These are phyloP conservation scores for Cercis canadensis DNA, from an alignment of 306 rosid species.

Conservation along the genomic window DNA sequence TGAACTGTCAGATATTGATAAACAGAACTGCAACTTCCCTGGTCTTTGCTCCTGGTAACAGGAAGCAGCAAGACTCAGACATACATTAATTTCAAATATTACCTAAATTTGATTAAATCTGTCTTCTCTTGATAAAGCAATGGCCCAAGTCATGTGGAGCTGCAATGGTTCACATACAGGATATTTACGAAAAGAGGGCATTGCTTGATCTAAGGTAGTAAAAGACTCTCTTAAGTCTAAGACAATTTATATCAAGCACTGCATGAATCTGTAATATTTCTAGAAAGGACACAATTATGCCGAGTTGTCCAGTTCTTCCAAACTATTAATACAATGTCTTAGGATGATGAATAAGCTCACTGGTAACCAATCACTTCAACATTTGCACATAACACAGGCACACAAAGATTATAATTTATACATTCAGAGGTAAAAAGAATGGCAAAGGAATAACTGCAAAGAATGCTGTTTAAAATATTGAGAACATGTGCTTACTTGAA, in stretches of 20 bases:
- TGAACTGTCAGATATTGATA: background rate
- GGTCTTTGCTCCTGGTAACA: background rate
- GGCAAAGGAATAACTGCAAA: background rate
- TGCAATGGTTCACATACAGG: background rate
- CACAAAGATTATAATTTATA: slow-evolving; percentile 1
- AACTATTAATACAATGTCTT: slow-evolving; percentile 8
- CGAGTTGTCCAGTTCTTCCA: too few species aligned
- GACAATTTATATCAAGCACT: background rate
- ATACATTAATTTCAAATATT: slow-evolving; percentile 25
- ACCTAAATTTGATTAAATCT: background rate
- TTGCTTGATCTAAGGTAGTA: slow-evolving; percentile 1
- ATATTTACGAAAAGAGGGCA: background rate
- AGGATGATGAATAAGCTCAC: slow-evolving; percentile 9
- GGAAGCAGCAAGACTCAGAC: background rate
- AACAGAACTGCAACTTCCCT: slow-evolving; percentile 7
- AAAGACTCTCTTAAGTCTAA: background rate
- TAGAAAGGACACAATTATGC: background rate
- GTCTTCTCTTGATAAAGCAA: slow-evolving; percentile 4
- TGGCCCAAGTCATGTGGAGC: slow-evolving; percentile 5
- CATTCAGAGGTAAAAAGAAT: slow-evolving; percentile 2
- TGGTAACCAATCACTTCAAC: slow-evolving; percentile 10
- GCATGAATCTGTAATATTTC: slow-evolving; percentile 3
- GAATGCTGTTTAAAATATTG: background rate
- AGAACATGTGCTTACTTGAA: slow-evolving; percentile 56
- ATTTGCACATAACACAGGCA: slow-evolving; percentile 15